Percentiles rank a stretch among this genome's conserved stretches.
These are phyloP conservation scores for Cadophora sp. DNA, from an alignment of 2,329 filamentous ascomycete genomes.

Conservation along the genomic window DNA sequence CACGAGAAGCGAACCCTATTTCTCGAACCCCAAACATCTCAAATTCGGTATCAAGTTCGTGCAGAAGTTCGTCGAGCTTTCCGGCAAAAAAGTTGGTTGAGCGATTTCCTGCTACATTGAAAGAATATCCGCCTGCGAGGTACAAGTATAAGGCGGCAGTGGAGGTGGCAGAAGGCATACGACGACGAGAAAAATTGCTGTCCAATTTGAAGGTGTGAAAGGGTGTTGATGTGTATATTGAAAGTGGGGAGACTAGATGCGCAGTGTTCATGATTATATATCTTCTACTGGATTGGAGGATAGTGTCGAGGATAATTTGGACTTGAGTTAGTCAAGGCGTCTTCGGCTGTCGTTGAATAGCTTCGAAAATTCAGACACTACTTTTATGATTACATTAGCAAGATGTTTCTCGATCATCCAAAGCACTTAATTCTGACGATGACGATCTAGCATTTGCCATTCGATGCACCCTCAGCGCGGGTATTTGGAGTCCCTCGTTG, in stretches of 20 bases:
- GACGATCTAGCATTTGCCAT: too few relatives aligned
- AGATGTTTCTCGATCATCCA: too few relatives aligned
- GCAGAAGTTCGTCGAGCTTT: constrained; percentile 13
- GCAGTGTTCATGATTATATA: constrained; percentile 2
- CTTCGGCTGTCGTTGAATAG: too few relatives aligned
- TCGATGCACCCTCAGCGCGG: too few relatives aligned
- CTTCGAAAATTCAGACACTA: too few relatives aligned
- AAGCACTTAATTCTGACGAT: too few relatives aligned
- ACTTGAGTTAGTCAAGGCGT: too few relatives aligned
- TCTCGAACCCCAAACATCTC: constrained; percentile 8
- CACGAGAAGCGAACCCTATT: constrained; percentile 13
- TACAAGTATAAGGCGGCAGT: background rate
- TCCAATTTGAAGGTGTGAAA: constrained; percentile 10
- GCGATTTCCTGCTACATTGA: constrained; percentile 16
- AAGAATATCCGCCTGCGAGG: constrained; percentile 12
- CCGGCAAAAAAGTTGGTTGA: constrained; percentile 6
- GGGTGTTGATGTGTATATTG: constrained; percentile 16
- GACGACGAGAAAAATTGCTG: constrained; percentile 5
- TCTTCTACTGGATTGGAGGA: constrained; percentile 4
- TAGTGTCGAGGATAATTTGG: background rate
- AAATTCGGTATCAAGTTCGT: constrained; percentile 15
- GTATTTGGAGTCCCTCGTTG: too few relatives aligned
- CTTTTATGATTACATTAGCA: too few relatives aligned
- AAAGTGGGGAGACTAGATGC: constrained; percentile 9
- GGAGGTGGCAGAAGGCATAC: constrained; percentile 14